Conservation (phyloP, 164 flowering plant genomes). For the Magnolia changhungtana region DNA sequence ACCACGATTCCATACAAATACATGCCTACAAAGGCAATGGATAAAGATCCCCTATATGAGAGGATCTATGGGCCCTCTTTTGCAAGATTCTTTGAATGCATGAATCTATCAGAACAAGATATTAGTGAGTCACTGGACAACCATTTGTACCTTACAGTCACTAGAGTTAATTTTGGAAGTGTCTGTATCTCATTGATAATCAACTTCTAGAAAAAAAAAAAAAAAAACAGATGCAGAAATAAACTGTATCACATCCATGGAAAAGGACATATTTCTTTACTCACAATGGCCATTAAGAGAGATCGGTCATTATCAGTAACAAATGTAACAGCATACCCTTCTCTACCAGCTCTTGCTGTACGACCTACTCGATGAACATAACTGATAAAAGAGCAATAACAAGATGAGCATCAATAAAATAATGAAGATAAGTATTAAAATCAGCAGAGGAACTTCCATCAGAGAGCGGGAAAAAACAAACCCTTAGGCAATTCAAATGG, state of each 20-base stretch:
- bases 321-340: constrained; percentile 96
- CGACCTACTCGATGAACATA: constrained; percentile 98
- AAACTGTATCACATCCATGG: background rate
- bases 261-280: constrained; percentile 16
- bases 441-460: background rate
- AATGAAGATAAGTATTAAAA: background rate
- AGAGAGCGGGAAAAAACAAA: background rate
- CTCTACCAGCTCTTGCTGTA: constrained; percentile 97
- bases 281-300: constrained; percentile 79
- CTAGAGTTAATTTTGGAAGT: background rate
- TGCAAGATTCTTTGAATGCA: too few species aligned
- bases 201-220: background rate
- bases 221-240: background rate
- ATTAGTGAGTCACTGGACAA: too few species aligned
- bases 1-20: too few species aligned
- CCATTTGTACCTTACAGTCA: too few species aligned
- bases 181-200: background rate
- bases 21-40: too few species aligned
- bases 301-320: constrained; percentile 90
- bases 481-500: background rate
- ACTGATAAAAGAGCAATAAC: constrained; percentile 33
- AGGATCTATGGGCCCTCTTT: too few species aligned
- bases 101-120: too few species aligned
- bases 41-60: too few species aligned
- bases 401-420: constrained; percentile 2